These are phyloP conservation scores for Pneumocystis wakefieldiae DNA, from an alignment of 1,139 yeast species.

Conservation along the genomic window DNA sequence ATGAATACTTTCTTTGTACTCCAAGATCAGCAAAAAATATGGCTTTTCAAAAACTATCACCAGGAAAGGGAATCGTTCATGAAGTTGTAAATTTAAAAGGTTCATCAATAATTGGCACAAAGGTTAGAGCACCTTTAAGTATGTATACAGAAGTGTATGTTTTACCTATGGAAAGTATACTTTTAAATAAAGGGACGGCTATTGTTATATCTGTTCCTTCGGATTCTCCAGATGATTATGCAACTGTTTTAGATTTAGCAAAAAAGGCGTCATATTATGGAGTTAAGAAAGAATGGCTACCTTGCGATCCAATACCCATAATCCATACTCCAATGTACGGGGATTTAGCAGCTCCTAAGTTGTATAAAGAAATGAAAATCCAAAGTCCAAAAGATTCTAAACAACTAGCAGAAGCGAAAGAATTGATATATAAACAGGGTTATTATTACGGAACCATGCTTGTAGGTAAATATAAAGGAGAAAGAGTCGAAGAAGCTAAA, in stretches of 20 bases:
- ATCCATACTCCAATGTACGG: constrained; percentile 78
- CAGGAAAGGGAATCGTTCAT: constrained; percentile 63
- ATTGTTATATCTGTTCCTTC: constrained; percentile 98
- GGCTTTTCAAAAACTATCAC: constrained; percentile 89
- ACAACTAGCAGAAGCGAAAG: constrained; percentile 83
- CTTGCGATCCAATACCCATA: constrained; percentile 55
- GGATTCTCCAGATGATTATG: constrained; percentile 92
- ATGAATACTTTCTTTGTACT: constrained; percentile 67
- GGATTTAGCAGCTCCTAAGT: constrained; percentile 67
- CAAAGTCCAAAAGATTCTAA: constrained; percentile 87
- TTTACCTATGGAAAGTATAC: constrained; percentile 93
- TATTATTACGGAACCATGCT: constrained; percentile 77
- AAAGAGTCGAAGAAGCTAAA: constrained; percentile 82
- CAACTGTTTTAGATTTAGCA: constrained; percentile 67
- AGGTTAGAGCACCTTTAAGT: constrained; percentile 74
- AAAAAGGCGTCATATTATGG: constrained; percentile 86
- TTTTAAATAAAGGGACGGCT: constrained; percentile 95
- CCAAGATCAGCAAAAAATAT: constrained; percentile 96
- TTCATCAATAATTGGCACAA: constrained; percentile 64
- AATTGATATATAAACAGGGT: constrained; percentile 90
- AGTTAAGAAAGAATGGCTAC: constrained; percentile 77
- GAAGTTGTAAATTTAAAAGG: constrained; percentile 54
- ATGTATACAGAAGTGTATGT: constrained; percentile 57
- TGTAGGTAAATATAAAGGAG: constrained; percentile 72
- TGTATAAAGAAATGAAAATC: constrained; percentile 77